Conservation (phyloP, 495 filamentous ascomycete species). For the Penicillium ucsense region DNA sequence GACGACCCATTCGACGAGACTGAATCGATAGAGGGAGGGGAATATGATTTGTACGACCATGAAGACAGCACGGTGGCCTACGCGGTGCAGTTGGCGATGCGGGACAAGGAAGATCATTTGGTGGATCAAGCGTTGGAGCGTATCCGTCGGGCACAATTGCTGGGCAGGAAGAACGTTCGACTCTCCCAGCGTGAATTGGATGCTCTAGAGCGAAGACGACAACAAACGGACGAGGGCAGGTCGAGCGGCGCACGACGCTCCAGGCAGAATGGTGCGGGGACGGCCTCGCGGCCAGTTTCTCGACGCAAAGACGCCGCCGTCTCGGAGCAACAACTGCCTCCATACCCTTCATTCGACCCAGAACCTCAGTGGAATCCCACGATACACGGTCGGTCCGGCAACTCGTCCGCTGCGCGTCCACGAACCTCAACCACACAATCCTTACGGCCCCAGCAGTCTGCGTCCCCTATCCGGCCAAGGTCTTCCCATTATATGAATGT, state of each 20-base stretch:
- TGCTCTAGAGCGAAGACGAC: slow-evolving; percentile 61
- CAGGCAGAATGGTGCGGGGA: slow-evolving; percentile 3
- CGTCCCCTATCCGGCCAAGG: slow-evolving; percentile 25
- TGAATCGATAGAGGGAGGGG: slow-evolving; percentile 43
- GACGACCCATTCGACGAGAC: slow-evolving; percentile 35
- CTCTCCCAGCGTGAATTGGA: slow-evolving; percentile 65
- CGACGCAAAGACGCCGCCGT: slow-evolving; percentile 18
- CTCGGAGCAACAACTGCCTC: slow-evolving; percentile 17
- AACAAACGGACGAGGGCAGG: slow-evolving; percentile 35
- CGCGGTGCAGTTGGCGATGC: slow-evolving; percentile 44
- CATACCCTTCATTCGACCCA: slow-evolving; percentile 18
- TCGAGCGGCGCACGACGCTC: slow-evolving; percentile 8
- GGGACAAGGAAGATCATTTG: slow-evolving; percentile 61
- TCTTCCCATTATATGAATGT: slow-evolving; percentile 22
- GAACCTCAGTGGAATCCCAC: slow-evolving; percentile 17
- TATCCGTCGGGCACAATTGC: slow-evolving; percentile 62
- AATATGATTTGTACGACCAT: slow-evolving; percentile 47
- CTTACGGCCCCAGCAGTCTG: slow-evolving; percentile 23
- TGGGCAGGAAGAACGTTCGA: slow-evolving; percentile 66
- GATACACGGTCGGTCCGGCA: slow-evolving; percentile 16
- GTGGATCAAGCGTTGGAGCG: slow-evolving; percentile 65
- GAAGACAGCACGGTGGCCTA: slow-evolving; percentile 38
- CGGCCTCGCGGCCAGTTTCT: slow-evolving; percentile 9
- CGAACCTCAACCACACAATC: slow-evolving; percentile 33
- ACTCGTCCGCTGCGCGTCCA: slow-evolving; percentile 26